These are phyloP conservation scores for Ceratocystis harringtonii DNA, from an alignment of 2,329 filamentous ascomycete genomes.

Conservation along the genomic window DNA sequence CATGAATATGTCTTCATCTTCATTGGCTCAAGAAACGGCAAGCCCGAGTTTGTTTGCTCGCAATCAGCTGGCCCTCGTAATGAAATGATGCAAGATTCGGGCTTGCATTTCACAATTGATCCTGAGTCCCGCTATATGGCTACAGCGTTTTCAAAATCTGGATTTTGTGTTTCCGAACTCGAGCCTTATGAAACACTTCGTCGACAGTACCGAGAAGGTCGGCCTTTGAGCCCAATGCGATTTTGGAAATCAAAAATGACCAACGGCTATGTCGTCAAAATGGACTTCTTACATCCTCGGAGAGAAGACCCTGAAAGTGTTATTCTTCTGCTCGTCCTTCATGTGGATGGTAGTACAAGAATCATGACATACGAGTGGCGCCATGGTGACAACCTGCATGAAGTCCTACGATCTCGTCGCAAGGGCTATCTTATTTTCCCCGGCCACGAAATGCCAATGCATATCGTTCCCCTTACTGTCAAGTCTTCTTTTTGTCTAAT, in stretches of 20 bases:
- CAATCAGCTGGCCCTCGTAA: slow-evolving; percentile 43
- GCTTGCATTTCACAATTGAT: slow-evolving; percentile 59
- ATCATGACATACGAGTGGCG: slow-evolving; percentile 49
- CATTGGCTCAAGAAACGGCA: slow-evolving; percentile 35
- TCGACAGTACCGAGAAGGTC: slow-evolving; percentile 31
- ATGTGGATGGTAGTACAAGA: slow-evolving; percentile 33
- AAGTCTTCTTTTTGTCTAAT: slow-evolving; percentile 57
- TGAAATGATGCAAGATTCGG: slow-evolving; percentile 37
- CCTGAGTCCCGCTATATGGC: slow-evolving; percentile 55
- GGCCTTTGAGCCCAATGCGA: slow-evolving; percentile 44
- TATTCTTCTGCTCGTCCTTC: slow-evolving; percentile 55
- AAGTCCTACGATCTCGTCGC: slow-evolving; percentile 30
- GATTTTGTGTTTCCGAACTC: slow-evolving; percentile 58
- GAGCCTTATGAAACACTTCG: slow-evolving; percentile 39
- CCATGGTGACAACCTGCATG: slow-evolving; percentile 32
- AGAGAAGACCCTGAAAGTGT: slow-evolving; percentile 56
- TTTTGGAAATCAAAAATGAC: slow-evolving; percentile 32
- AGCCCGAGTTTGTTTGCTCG: slow-evolving; percentile 45
- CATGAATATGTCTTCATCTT: slow-evolving; percentile 67
- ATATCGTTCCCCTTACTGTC: slow-evolving; percentile 58
- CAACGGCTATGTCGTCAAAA: slow-evolving; percentile 63
- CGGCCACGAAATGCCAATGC: slow-evolving; percentile 42
- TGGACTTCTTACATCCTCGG: slow-evolving; percentile 70
- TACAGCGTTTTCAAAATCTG: slow-evolving; percentile 52
- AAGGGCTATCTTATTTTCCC: slow-evolving; percentile 34